These are phyloP conservation scores for Nannochloropsis salina DNA, from an alignment of 108 stramenopile species.

Conservation along the genomic window DNA sequence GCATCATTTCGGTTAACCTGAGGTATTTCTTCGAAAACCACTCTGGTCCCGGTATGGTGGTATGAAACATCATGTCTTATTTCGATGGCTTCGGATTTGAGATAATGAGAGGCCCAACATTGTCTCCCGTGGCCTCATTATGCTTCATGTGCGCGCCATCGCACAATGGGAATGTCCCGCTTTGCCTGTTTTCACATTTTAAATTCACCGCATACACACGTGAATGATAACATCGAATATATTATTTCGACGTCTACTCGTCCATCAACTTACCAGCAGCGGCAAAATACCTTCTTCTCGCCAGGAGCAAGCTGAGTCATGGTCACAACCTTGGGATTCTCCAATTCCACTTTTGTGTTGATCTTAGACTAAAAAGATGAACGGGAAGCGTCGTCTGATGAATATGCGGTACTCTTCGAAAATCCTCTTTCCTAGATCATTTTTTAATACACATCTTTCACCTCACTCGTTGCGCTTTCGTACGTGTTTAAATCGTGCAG, in stretches of 20 bases:
- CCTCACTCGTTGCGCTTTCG: no score
- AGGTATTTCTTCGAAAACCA: no score
- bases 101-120: constrained; percentile 85
- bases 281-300: constrained; percentile 43
- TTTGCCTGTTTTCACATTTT: constrained; percentile 57
- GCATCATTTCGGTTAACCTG: no score
- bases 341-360: constrained; percentile 22
- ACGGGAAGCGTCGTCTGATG: neutral
- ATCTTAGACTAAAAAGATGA: constrained; percentile 21
- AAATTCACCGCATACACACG: constrained; percentile 44
- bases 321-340: constrained; percentile 41
- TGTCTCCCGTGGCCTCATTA: constrained; percentile 75
- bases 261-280: neutral
- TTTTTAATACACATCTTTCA: no score
- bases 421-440: no score
- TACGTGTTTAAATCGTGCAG: no score
- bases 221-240: constrained; percentile 56
- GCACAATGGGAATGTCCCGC: constrained; percentile 72
- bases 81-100: constrained; percentile 28
- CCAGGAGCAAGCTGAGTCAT: constrained; percentile 32
- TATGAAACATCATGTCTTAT: neutral
- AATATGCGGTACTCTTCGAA: no score
- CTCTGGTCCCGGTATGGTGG: no score
- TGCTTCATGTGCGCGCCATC: constrained; percentile 71
- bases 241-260: no score